Evolutionary conservation across 305 asterid species (phyloP), one percentile per base, ranked within the genome.

Genomic region (Caryopteris hybrid): DNA sequence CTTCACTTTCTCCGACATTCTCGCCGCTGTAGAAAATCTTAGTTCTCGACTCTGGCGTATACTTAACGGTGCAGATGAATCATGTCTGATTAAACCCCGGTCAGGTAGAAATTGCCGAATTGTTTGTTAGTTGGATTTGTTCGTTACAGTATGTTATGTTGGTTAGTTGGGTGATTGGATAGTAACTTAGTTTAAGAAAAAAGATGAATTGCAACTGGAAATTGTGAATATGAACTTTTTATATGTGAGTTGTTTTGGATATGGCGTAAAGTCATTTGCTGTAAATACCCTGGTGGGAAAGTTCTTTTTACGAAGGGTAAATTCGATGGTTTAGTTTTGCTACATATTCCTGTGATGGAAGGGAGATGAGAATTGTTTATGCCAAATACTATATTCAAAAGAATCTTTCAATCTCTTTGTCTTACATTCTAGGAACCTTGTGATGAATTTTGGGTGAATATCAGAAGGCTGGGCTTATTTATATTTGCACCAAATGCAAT

Each of bases 31-130:
- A 53, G 71, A 77, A 48, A 72, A 51, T 58, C 78, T 80, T 62
- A 74, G 78, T 65, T 61, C 61, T 21, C 77, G 75, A 48, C 83
- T 93, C 61, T 73, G 84, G 57, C 58, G 68, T 54, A 65, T 84
- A 71, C 80, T 93, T 7, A 79, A 85, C 63, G 92, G 95, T 56
- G 81, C 39, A 29, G 78, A 79, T 57, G 94, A 85, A 63, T 60
- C 91, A 7, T 43, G 42, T 58, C 63, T 83, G 50, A 52, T 79
- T 67, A 80, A 75, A 38, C 69, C 81, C 50, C 62, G 55, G 34
- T 22, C 79, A 80, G 98, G 98, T 86, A 57, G 14, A 21, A 17
- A 38, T 45, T 53, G 45, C 6, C 1, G 31, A 22, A 12, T 13
- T 59, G 3, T 23, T 42, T 25, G 36, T 6, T 27, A 23, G 12